Base-by-base conservation (phyloP, 768 basidiomycete genomes). In the Phylloporus rhodoxanthus region DNA sequence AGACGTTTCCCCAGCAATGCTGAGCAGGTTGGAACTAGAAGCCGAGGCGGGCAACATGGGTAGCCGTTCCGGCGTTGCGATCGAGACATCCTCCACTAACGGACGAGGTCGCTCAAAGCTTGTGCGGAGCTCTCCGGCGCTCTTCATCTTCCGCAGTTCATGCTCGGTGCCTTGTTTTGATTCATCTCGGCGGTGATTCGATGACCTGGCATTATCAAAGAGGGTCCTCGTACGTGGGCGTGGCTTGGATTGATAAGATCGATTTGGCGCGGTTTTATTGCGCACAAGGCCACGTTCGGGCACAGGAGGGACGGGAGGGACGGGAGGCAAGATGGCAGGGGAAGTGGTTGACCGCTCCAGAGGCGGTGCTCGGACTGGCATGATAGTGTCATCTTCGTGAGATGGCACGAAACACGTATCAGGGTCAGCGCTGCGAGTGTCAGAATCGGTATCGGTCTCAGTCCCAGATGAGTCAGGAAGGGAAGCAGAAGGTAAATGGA, bases 131-230 rank as follows among this genome's bases (percentile, higher is more conserved):
- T 90, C 88, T 32, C 87, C 88, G 19, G 88, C 88, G 65, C 88
- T 90, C 70, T 88, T 90, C 88, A 91, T 90, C 63, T 80, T 84
- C 52, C 87, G 80, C 38, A 88, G 64, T 61, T 89, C 85, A 43
- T 70, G 81, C 54, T 83, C 80, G 30, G 69, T 67, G 56, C 67
- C 67, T 50, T 71, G 65, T 44, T 72, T 70, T 5, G 70, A 59
- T 39, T 80, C 77, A 43, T 75, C 73, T 25, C 64, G 64, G 17
- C 3, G 23, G 29, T 42, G 66, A 49, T 39, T 52, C 43, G 60
- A 53, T 23, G 46, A 29, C 42, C 43, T 50, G 26, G 59, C 26
- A 30, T 61, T 65, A 34, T 61, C 60, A 33, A 68, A 53, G 26
- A 58, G 52, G 38, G 61, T 55, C 10, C 51, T 56, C 60, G 55